Evolutionary conservation across 2,329 filamentous ascomycete species (phyloP), one percentile per base, ranked within the genome.

Genomic region (Fusarium keratoplasticum): DNA sequence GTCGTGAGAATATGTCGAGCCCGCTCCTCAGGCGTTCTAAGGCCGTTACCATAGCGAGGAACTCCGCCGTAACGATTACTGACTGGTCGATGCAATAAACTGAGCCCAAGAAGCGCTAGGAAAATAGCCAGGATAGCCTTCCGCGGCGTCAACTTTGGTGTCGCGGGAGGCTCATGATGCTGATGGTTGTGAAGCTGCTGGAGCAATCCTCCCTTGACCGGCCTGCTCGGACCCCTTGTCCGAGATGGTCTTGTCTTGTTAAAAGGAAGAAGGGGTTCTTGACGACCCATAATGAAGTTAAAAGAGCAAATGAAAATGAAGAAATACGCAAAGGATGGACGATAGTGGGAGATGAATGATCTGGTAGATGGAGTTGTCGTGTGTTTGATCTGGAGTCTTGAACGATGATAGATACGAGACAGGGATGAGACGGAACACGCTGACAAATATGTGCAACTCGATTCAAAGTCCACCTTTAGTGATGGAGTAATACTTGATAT

Each of bases 1-100:
- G 80, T 72, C 6, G 82, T 80, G 35, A 89, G 82, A 36, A 89
- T 86, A 36, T 79, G 80, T 38, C 82, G 83, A 44, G 87, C 87
- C 40, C 87, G 83, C 58, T 86, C 80, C 59, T 89, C 84, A 25
- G 87, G 76, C 5, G 83, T 83, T 66, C 76, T 73, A 6, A 80
- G 77, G 44, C 74, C 77, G 31, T 78, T 72, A 66, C 77, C 64
- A 69, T 79, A 74, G n/a, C 79, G 69, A 36, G 70, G 75, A 14
- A 76, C 59, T 14, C 69, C 73, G 35, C 72, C 73, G 36, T 78
- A 78, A 16, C 79, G 77, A 54, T 69, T 71, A 9, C 55, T 64
- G 29, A 77, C 68, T n/a, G 78, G 77, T 42, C 76, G 61, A 52
- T 79, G 76, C 33, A 82, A 69, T 20, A 80, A 33, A 27, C 78